These are phyloP conservation scores for Annulohypoxylon maeteangense DNA, from an alignment of 495 filamentous ascomycete species.

Conservation along the genomic window DNA sequence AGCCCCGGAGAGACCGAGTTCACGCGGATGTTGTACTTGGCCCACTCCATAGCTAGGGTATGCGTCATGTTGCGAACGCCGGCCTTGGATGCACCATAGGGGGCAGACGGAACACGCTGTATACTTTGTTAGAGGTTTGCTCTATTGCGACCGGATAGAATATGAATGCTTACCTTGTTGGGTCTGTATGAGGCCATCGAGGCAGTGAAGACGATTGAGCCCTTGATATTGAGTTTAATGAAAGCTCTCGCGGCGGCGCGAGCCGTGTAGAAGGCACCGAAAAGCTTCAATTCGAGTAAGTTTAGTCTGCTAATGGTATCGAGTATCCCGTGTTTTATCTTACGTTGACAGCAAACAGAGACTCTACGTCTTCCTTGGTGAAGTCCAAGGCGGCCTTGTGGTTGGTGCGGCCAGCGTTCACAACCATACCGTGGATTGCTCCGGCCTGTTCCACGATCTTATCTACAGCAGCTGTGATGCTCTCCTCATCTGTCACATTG, in stretches of 20 bases:
- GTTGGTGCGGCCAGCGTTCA: neutral
- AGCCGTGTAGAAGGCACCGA: neutral
- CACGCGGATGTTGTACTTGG: neutral
- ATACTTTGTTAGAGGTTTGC: neutral
- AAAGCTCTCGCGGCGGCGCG: neutral
- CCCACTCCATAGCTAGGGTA: neutral
- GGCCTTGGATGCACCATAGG: neutral
- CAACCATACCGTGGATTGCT: neutral
- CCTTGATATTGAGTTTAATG: neutral
- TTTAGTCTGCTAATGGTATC: too few species aligned
- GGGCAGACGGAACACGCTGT: neutral
- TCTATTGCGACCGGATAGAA: neutral
- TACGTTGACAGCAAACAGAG: neutral
- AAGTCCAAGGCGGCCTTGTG: neutral
- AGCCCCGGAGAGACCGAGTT: neutral
- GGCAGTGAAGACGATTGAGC: neutral
- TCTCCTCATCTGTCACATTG: neutral
- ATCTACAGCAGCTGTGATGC: neutral
- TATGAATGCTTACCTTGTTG: neutral
- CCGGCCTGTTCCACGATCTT: neutral
- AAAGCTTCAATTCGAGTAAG: neutral
- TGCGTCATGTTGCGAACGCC: neutral
- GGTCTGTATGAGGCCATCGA: neutral
- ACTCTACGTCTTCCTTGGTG: neutral
- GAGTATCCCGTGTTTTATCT: too few species aligned